Conservation (phyloP, 768 basidiomycete genomes). For the Galerina marginata region DNA sequence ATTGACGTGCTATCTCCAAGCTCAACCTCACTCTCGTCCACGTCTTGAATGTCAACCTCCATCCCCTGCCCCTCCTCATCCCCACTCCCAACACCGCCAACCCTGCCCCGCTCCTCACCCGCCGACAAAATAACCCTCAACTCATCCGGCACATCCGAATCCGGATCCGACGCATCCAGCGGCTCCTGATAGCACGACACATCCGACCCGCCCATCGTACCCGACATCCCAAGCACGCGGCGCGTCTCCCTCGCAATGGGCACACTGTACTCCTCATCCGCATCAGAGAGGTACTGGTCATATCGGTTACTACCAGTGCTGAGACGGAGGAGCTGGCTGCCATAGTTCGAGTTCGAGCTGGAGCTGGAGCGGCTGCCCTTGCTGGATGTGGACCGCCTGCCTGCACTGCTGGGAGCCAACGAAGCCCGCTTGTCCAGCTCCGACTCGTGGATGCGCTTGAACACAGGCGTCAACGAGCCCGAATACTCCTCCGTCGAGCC, state of each 20-base stretch:
- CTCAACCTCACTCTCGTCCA: neutral
- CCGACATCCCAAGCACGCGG: slow-evolving; percentile 64
- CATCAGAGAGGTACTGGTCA: slow-evolving; percentile 1
- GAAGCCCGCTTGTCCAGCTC: slow-evolving; percentile 3
- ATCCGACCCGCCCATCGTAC: slow-evolving; percentile 70
- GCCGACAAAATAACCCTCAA: slow-evolving; percentile 62
- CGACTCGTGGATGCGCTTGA: slow-evolving; percentile 35
- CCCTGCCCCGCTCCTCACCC: slow-evolving; percentile 37
- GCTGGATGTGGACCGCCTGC: slow-evolving; percentile 4
- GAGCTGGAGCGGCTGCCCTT: slow-evolving; percentile 21
- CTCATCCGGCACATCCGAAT: slow-evolving; percentile 85
- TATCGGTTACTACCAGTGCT: neutral
- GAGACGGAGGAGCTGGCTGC: slow-evolving; percentile 7
- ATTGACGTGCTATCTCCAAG: slow-evolving; percentile 1
- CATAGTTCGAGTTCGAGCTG: slow-evolving; percentile 16
- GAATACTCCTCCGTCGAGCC: slow-evolving; percentile 17
- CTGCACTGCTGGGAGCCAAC: slow-evolving; percentile 7
- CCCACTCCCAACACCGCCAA: too few species aligned
- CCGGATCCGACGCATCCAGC: slow-evolving; percentile 60
- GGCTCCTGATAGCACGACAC: slow-evolving; percentile 50
- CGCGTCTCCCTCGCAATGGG: slow-evolving; percentile 50
- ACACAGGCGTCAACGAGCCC: slow-evolving; percentile 38
- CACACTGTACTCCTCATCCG: slow-evolving; percentile 16
- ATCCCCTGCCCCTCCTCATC: too few species aligned
- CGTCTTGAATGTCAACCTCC: neutral